Conservation (phyloP, 1,284 basidiomycete genomes). For the Cryptococcus sp. region DNA sequence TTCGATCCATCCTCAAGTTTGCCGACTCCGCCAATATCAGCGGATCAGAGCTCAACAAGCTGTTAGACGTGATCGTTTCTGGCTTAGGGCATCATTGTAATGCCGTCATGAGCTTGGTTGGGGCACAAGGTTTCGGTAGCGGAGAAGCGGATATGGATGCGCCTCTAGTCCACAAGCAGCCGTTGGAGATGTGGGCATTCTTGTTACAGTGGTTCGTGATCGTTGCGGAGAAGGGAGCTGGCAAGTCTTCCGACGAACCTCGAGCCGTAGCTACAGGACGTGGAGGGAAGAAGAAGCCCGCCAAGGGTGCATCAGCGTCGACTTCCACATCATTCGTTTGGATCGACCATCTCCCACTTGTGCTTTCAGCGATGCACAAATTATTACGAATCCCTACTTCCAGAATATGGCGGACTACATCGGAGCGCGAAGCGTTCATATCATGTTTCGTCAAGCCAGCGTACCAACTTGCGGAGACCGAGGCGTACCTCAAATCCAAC, state of each 20-base stretch:
- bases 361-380: conserved; percentile 69
- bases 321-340: conserved; percentile 63
- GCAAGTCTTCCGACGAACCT: conserved; percentile 38
- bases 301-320: conserved; percentile 13
- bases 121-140: conserved; percentile 16
- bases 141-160: conserved; percentile 65
- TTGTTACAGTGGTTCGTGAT: conserved; percentile 80
- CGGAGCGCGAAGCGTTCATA: conserved; percentile 80
- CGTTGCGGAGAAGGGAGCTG: conserved; percentile 71
- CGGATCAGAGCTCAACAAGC: conserved; percentile 42
- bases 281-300: conserved; percentile 62
- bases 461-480: conserved; percentile 82
- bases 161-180: conserved; percentile 66
- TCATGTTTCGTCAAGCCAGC: conserved; percentile 81
- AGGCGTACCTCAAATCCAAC: conserved; percentile 79
- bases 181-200: conserved; percentile 86
- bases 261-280: conserved; percentile 18
- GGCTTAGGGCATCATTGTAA: conserved; percentile 38
- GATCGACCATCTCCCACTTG: conserved; percentile 71
- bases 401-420: conserved; percentile 81
- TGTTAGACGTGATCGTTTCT: conserved; percentile 40
- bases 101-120: conserved; percentile 35
- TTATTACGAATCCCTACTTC: conserved; percentile 73
- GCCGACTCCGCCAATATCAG: conserved; percentile 39
- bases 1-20: conserved; percentile 66